These are phyloP conservation scores for Dendrothele bispora DNA, from an alignment of 768 basidiomycete genomes.

Conservation along the genomic window DNA sequence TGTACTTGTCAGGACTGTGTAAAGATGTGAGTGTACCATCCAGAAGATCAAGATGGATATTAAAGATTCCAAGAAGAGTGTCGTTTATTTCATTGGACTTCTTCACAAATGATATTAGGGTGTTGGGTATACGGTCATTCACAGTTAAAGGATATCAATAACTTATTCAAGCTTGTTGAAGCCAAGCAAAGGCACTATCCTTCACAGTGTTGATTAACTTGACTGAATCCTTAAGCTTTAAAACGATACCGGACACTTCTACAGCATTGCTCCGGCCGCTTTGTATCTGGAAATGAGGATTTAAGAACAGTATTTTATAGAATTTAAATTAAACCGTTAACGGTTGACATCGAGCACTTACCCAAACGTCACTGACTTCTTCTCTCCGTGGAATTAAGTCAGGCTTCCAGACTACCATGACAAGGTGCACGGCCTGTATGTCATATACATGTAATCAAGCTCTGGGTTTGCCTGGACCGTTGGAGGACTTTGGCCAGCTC, in stretches of 20 bases:
- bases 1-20: conserved; percentile 33
- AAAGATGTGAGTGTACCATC: conserved; percentile 32
- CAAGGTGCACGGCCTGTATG: too few relatives aligned
- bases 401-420: too few relatives aligned
- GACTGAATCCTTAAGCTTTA: conserved; percentile 34
- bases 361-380: too few relatives aligned
- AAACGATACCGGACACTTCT: conserved; percentile 44
- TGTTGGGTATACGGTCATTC: conserved; percentile 34
- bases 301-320: not conserved
- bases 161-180: conserved; percentile 36
- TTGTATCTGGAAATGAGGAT: conserved; percentile 31
- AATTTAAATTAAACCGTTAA: too few relatives aligned
- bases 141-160: conserved; percentile 44
- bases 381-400: too few relatives aligned
- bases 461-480: too few relatives aligned
- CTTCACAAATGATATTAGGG: conserved; percentile 19
- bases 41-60: conserved; percentile 39
- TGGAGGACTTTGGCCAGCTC: too few relatives aligned
- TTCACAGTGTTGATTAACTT: conserved; percentile 50
- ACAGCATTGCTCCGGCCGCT: conserved; percentile 43
- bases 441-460: too few relatives aligned
- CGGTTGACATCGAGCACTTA: too few relatives aligned
- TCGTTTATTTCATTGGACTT: conserved; percentile 31
- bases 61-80: conserved; percentile 38
- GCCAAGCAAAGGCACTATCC: conserved; percentile 49